Conservation (phyloP, 2,329 filamentous ascomycete genomes). For the Magnaporthiopsis poae region DNA sequence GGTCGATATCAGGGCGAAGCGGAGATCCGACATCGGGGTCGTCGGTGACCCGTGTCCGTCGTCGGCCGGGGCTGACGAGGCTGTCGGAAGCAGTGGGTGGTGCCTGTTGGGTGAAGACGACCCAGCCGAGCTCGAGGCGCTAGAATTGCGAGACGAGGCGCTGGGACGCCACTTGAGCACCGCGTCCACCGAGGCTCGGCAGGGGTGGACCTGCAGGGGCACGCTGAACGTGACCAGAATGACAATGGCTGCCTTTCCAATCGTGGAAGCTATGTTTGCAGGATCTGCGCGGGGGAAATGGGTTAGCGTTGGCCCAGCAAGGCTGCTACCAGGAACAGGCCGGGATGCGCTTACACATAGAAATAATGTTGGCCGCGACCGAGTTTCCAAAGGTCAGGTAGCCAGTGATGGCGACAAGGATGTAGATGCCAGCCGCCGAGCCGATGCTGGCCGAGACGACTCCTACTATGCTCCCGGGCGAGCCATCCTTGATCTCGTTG, state of each 20-base stretch:
- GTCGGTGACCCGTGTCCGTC: constrained; percentile 43
- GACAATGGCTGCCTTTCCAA: constrained; percentile 90
- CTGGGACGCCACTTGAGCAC: constrained; percentile 84
- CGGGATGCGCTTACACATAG: constrained; percentile 60
- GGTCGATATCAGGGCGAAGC: constrained; percentile 84
- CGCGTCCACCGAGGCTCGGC: constrained; percentile 86
- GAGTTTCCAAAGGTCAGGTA: constrained; percentile 91
- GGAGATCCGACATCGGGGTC: constrained; percentile 68
- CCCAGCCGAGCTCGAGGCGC: constrained; percentile 23
- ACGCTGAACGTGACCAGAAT: constrained; percentile 94
- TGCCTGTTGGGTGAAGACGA: constrained; percentile 29
- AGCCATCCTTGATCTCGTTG: constrained; percentile 84
- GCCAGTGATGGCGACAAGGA: constrained; percentile 85
- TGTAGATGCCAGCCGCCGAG: constrained; percentile 74
- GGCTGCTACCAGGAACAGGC: neutral
- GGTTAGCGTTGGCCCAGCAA: neutral
- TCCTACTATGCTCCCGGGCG: constrained; percentile 61
- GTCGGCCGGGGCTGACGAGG: constrained; percentile 18
- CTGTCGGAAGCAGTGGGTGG: constrained; percentile 32
- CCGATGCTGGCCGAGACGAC: constrained; percentile 81
- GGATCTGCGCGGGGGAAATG: constrained; percentile 37
- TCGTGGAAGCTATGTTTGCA: constrained; percentile 71
- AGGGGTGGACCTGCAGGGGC: constrained; percentile 89
- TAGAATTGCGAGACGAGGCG: constrained; percentile 17
- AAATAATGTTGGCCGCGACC: constrained; percentile 84